Conservation (phyloP, 352 stramenopile genomes). For the Pythium pectinolyticum region DNA sequence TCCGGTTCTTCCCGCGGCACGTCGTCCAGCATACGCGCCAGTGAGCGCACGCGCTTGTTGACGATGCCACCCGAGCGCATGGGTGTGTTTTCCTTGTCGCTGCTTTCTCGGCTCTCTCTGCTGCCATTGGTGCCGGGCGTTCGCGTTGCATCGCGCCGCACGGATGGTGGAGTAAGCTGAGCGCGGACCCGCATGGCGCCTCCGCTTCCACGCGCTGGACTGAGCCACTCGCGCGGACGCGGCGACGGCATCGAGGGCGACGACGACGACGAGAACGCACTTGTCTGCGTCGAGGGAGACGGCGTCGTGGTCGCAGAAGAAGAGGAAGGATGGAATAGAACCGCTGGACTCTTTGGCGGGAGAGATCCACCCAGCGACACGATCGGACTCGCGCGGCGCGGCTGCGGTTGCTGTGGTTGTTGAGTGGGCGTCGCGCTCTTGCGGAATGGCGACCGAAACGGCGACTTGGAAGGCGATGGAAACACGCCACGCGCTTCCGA, state of each 20-base stretch:
- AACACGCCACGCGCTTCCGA: slow-evolving; percentile 42
- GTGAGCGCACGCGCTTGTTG: slow-evolving; percentile 77
- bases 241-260: slow-evolving; percentile 25
- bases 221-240: slow-evolving; percentile 64
- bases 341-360: slow-evolving; percentile 22
- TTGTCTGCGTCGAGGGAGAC: slow-evolving; percentile 4
- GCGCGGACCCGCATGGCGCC: slow-evolving; percentile 5
- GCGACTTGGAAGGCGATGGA: slow-evolving; percentile 60
- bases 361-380: slow-evolving; percentile 26
- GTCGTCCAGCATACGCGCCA: slow-evolving; percentile 77
- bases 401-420: no score
- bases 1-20: slow-evolving; percentile 40
- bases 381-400: slow-evolving; percentile 26
- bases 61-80: slow-evolving; percentile 37
- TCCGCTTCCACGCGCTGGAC: slow-evolving; percentile 34
- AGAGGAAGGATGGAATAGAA: no score
- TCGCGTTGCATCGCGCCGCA: slow-evolving; percentile 9
- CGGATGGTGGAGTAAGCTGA: slow-evolving; percentile 23
- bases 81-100: slow-evolving; percentile 28
- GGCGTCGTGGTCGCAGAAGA: slow-evolving; percentile 25
- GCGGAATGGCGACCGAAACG: slow-evolving; percentile 71
- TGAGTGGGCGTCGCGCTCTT: slow-evolving; percentile 71
- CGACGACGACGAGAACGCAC: slow-evolving; percentile 10
- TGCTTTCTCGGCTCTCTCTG: slow-evolving; percentile 7
- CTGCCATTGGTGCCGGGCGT: slow-evolving; percentile 15